Evolutionary conservation across 441 rosid species (phyloP).

Genomic region (Melastoma candidum): DNA sequence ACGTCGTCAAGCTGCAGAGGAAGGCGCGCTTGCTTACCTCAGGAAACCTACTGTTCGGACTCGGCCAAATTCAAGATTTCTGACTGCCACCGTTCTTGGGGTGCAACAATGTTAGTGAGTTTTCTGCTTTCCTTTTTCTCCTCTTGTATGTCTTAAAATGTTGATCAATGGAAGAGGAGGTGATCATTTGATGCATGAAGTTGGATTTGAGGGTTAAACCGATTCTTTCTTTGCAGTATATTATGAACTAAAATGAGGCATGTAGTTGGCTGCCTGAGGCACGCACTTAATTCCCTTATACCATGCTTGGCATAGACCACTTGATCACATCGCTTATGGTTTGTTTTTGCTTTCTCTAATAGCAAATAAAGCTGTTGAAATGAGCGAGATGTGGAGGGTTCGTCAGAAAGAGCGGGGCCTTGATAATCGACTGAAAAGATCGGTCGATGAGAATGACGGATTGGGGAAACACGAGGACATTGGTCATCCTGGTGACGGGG

Average conservation of each 20-base stretch:
- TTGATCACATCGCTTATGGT: neutral
- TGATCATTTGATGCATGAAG: neutral
- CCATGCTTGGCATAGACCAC: neutral
- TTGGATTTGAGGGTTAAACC: neutral
- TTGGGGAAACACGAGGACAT: slow-evolving; percentile 26
- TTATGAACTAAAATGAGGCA: neutral
- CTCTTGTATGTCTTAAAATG: neutral
- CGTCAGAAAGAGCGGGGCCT: slow-evolving; percentile 66
- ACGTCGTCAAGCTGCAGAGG: slow-evolving; percentile 62
- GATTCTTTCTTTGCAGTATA: neutral
- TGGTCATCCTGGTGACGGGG: slow-evolving; percentile 17
- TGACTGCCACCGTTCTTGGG: slow-evolving; percentile 80
- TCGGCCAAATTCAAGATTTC: slow-evolving; percentile 84
- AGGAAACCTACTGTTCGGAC: slow-evolving; percentile 47
- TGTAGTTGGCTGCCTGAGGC: neutral
- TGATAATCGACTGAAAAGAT: slow-evolving; percentile 38
- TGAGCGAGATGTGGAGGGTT: slow-evolving; percentile 83
- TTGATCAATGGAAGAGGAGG: neutral
- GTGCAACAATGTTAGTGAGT: slow-evolving; percentile 63
- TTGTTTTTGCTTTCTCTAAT: slow-evolving; percentile 1
- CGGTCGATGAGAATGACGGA: slow-evolving; percentile 29
- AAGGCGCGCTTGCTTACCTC: slow-evolving; percentile 71
- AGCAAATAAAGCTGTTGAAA: slow-evolving; percentile 88
- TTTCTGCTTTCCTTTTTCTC: neutral
- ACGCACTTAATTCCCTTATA: no score